Evolutionary conservation across 2,329 filamentous ascomycete species (phyloP).

Genomic region (Acrocalymma vagum): DNA sequence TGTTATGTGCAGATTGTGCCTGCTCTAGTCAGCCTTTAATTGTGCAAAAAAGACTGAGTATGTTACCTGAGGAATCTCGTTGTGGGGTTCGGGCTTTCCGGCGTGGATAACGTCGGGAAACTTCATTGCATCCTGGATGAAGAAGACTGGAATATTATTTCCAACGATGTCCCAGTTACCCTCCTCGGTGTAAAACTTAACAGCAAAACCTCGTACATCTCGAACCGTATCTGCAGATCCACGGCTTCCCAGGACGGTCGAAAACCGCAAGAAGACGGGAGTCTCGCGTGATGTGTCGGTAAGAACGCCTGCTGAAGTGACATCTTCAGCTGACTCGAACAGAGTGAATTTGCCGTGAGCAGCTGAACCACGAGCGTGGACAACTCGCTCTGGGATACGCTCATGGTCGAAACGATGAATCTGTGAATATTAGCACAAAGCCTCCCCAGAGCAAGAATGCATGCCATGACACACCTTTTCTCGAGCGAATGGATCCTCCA

Average conservation of each 20-base stretch:
- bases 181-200: conserved; percentile 81
- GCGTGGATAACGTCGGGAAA: conserved; percentile 73
- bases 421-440: no score
- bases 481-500: conserved; percentile 76
- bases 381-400: conserved; percentile 73
- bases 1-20: conserved; percentile 75
- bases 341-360: conserved; percentile 74
- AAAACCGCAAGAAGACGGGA: conserved; percentile 77
- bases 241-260: conserved; percentile 77
- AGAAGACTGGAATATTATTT: conserved; percentile 79
- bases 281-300: conserved; percentile 74
- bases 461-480: conserved; percentile 68
- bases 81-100: conserved; percentile 75
- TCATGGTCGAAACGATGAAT: conserved; percentile 81
- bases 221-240: conserved; percentile 83
- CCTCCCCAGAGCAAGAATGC: no score
- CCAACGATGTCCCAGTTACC: conserved; percentile 80
- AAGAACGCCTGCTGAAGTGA: conserved; percentile 70
- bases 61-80: conserved; percentile 69
- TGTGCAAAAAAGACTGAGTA: not conserved
- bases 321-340: conserved; percentile 68
- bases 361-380: conserved; percentile 71
- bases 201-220: conserved; percentile 82
- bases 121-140: conserved; percentile 79
- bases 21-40: not conserved